Evolutionary conservation across 2,329 filamentous ascomycete species (phyloP), one percentile per base, ranked within the genome.

Genomic region (Arachnopeziza araneosa): DNA sequence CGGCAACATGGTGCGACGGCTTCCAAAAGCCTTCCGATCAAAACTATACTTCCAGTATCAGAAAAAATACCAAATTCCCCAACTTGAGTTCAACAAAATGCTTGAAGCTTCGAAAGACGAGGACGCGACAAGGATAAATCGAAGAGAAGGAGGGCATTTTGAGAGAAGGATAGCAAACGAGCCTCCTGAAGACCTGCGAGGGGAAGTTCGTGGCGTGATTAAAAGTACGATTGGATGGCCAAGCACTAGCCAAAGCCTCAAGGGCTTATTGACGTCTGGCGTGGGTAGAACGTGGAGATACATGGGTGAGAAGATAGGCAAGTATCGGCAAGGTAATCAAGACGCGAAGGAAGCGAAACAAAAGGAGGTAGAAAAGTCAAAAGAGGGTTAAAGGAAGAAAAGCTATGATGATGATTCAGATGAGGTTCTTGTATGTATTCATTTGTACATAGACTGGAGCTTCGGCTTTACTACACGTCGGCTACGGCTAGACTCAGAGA

Each of bases 31-130:
- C 6, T 98, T 99, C 80, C 85, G 95, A 48, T 85, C 89, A 57
- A 93, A 91, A 61, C 79, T 99, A 0, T 99, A 99, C 77, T 96
- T 96, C 74, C 87, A 93, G 69, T 99, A 97, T 74, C 93, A 96
- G 74, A 87, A 88, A 72, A 93, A 96, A 70, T 96, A 93, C 70
- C 83, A 84, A 59, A 95, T 99, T 51, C 91, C 93, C 0, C 86
- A 86, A 19, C 82, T 84, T 4, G 91, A 96, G 58, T 99, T 96
- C 73, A 80, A 90, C 69, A 82, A 85, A 69, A 93, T 98, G 86
- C 87, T 97, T 75, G 83, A 90, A 61, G 83, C 85, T n/a, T 84
- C 82, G 50, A 83, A 82, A 59, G 89, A 95, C 58, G 87, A 90
- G 69, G 83, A 88, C 59, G 82, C 86, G 1, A 79, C 80, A 21